Evolutionary conservation across 1,284 basidiomycete species (phyloP), one percentile per base, ranked within the genome.

Genomic region (Apiotrichum mycotoxinovorans): DNA sequence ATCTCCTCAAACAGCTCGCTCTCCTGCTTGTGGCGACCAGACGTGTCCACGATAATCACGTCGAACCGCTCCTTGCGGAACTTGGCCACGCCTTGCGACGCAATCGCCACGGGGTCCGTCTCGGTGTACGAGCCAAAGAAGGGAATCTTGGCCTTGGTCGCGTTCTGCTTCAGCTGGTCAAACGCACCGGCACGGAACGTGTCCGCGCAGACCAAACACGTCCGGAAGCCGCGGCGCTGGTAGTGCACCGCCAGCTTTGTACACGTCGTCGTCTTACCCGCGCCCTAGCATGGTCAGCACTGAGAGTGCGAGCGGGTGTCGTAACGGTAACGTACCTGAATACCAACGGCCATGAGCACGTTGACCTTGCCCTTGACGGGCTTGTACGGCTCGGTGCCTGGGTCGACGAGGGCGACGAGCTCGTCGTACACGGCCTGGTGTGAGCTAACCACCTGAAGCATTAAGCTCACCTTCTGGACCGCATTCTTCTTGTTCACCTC

Each of bases 41-140:
- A 94, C 0, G 96, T 99, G 77, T 99, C 96, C 57, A 99, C 96
- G 64, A 99, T 97, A 72, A 99, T 97, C 46, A 99, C 89, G 64
- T 99, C 96, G 72, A 99, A 98, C 33, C 91, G 83, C 75, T 97
- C 94, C 79, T 95, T 92, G 79, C 95, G 91, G 82, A 98, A 99
- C 75, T 97, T 97, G 18, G 87, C 80, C 7, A 98, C 96, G 79
- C 96, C 96, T 67, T 94, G 86, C 2, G 88, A 86, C 9, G 96
- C 94, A 69, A 97, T 98, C 2, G 86, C 82, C 12, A 98, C 96
- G 1, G 96, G 96, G 76, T 99, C 95, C 20, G 94, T 97, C 78
- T 99, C 96, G 35, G 96, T 98, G 79, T 99, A 98, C 38, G 90
- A 93, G 47, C 96, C 96, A 79, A 94, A 98, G 83, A 98, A 99